Evolutionary conservation across 176 grass and related monocot genomes (phyloP), one percentile per base, ranked within the genome.

Genomic region (Neostapfia colusana): DNA sequence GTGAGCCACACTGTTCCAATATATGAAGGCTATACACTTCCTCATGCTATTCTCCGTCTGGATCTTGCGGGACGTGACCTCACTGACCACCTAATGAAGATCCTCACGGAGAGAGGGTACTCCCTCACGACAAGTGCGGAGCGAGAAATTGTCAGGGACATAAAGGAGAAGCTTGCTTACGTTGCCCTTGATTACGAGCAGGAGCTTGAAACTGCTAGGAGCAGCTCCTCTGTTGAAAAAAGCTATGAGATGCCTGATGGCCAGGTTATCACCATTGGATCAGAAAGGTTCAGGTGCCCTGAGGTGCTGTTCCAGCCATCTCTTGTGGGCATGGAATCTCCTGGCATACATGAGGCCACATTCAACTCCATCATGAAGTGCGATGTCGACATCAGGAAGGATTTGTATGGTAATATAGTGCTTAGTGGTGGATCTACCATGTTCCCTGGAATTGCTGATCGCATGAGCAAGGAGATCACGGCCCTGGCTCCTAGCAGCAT

Each of bases 311-410:
- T 87, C 84, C 92, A 95, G 24, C 92, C 92, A 77, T 91, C 92
- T 79, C 73, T 91, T n/a, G 79, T 95, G 40, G 92, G 92, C 4
- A 91, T 91, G 89, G 89, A 95, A 53, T 69, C 84, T 27, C 79
- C 86, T 83, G 92, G 92, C 23, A 77, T 95, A 20, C 92, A 95
- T 55, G 92, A 95, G 79, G 85, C 92, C 8, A 89, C 89, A 37
- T 95, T 91, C 59, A 89, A 92, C 40, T 95, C 92, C 20, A 95
- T 95, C 81, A 95, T 92, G 92, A 95, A 95, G 65, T 92, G 92
- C 0, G 92, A 91, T 45, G 89, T 95, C 3, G 92, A 95, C 65
- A 95, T 95, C 23, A 89, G 89, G 50, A 95, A 89, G 69, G 92
- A 95, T 79, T 65, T 95, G 63, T 95, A 95, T 10, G 64, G 83